Percentiles rank a stretch among this genome's conserved stretches.
Conservation (phyloP, 495 filamentous ascomycete genomes). For the Clohesyomyces aquaticus region DNA sequence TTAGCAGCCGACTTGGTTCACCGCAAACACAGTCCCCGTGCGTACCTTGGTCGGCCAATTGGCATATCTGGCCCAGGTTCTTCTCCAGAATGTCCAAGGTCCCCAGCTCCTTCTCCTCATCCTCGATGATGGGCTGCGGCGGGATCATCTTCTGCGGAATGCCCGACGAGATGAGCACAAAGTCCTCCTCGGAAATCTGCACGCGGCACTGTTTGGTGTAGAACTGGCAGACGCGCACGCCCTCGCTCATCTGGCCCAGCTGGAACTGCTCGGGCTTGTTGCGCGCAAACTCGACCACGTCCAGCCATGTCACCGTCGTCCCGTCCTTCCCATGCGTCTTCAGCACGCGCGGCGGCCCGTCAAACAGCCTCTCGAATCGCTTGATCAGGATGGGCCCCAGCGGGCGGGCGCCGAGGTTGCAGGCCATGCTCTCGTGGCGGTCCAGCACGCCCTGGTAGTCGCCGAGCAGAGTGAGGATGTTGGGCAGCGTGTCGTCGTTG, state of each 20-base stretch:
- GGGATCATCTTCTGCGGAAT: constrained; percentile 83
- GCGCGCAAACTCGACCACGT: constrained; percentile 82
- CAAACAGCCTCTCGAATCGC: constrained; percentile 83
- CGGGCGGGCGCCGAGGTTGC: constrained; percentile 81
- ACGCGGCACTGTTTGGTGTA: constrained; percentile 78
- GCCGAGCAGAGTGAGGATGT: constrained; percentile 67
- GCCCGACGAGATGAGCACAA: constrained; percentile 76
- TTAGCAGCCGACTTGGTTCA: constrained; percentile 1
- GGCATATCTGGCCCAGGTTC: constrained; percentile 72
- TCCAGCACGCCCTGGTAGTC: constrained; percentile 84
- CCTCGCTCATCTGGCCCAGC: constrained; percentile 68
- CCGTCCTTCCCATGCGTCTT: constrained; percentile 67
- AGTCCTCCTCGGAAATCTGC: constrained; percentile 88
- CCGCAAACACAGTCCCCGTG: not conserved
- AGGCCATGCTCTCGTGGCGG: constrained; percentile 81
- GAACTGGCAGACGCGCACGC: constrained; percentile 74
- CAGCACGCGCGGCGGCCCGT: constrained; percentile 73
- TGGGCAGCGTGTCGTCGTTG: constrained; percentile 62
- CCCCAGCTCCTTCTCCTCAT: constrained; percentile 82
- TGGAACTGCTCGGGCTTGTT: constrained; percentile 79
- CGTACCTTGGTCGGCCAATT: constrained; percentile 66
- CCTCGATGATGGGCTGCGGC: constrained; percentile 79
- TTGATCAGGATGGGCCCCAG: constrained; percentile 81
- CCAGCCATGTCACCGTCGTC: constrained; percentile 72
- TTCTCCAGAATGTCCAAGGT: constrained; percentile 82